Evolutionary conservation across 257 asterid species (phyloP).

Genomic region (Solanum stenotomum): DNA sequence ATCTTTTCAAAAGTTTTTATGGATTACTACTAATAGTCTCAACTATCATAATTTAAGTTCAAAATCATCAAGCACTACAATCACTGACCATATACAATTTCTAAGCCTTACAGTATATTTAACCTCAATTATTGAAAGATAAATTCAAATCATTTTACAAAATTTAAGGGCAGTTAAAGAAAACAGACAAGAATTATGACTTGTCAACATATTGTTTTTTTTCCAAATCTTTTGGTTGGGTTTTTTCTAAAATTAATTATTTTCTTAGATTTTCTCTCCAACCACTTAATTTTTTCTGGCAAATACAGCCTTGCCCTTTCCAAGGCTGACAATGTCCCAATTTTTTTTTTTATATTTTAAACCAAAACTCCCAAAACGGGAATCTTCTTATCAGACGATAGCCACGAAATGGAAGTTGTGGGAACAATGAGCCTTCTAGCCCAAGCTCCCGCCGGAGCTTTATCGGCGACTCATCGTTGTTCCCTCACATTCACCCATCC

Average conservation of each 20-base stretch:
- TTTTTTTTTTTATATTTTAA: neutral
- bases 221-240: neutral
- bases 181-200: neutral
- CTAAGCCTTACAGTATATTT: too few species aligned
- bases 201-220: neutral
- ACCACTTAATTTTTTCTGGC: neutral
- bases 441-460: slow-evolving; percentile 41
- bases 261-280: neutral
- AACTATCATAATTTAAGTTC: too few species aligned
- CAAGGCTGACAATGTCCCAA: neutral
- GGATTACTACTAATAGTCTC: too few species aligned
- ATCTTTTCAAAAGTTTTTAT: too few species aligned
- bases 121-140: neutral
- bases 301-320: neutral
- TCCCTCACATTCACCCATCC: slow-evolving; percentile 61
- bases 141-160: neutral
- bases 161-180: neutral
- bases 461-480: slow-evolving; percentile 45
- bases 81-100: too few species aligned
- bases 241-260: neutral
- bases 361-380: neutral
- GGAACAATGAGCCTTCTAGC: slow-evolving; percentile 31
- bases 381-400: neutral
- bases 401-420: neutral
- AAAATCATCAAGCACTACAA: too few species aligned